A percentile compares a stretch with the other conserved stretches of the same genome.
These are phyloP conservation scores for Oropetium thomaeum DNA, from an alignment of 176 grass and related monocot genomes.

Conservation along the genomic window DNA sequence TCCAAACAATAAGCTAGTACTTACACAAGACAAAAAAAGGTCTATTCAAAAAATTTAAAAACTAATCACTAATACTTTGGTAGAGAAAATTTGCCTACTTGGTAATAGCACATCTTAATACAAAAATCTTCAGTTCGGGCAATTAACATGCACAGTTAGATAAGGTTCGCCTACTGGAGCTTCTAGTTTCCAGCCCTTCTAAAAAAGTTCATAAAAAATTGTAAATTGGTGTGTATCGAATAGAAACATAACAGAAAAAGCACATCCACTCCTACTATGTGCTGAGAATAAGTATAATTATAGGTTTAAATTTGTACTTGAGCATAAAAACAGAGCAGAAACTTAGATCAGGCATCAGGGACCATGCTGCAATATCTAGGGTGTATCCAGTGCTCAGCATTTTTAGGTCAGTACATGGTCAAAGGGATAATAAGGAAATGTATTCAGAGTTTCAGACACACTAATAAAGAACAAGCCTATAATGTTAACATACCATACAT, in stretches of 20 bases:
- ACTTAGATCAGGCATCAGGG: neutral
- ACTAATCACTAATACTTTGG: no score
- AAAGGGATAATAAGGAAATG: neutral
- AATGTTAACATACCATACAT: neutral
- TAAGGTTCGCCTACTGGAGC: neutral
- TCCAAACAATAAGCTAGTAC: neutral
- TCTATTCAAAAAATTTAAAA: neutral
- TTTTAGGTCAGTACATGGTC: neutral
- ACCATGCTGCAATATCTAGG: neutral
- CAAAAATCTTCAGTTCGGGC: neutral
- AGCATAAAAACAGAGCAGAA: neutral
- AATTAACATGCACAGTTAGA: neutral
- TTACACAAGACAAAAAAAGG: neutral
- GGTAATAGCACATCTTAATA: no score
- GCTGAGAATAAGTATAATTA: neutral
- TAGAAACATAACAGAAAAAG: neutral
- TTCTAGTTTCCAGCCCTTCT: neutral
- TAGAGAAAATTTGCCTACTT: no score
- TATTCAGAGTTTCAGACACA: no score
- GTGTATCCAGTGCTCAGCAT: neutral
- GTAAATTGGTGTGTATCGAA: neutral
- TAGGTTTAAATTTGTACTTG: neutral
- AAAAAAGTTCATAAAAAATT: neutral
- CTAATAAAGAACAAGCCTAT: neutral
- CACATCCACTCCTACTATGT: neutral